Conservation (phyloP, 257 asterid species). For the Nicotiana undulata region DNA sequence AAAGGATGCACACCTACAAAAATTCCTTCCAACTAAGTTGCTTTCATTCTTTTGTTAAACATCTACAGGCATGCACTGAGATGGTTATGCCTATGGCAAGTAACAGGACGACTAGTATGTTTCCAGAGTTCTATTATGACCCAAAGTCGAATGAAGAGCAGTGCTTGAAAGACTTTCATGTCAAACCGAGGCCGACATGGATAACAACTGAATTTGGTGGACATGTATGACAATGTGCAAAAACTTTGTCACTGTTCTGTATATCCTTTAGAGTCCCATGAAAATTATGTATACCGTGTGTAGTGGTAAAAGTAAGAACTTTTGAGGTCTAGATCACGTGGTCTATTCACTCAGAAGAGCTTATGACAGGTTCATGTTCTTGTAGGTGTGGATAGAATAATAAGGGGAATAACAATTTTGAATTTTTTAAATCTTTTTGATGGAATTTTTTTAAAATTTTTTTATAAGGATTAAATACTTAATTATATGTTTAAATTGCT, state of each 20-base stretch:
- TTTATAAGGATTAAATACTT: neutral
- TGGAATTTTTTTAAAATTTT: neutral
- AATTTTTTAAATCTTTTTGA: neutral
- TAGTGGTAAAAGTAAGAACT: neutral
- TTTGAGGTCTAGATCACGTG: neutral
- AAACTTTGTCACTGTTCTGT: neutral
- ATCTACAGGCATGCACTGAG: slow-evolving; percentile 82
- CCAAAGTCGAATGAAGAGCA: slow-evolving; percentile 37
- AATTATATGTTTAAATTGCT: neutral
- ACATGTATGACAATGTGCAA: slow-evolving; percentile 41
- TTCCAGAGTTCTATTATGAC: slow-evolving; percentile 51
- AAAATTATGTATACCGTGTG: neutral
- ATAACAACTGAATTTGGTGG: slow-evolving; percentile 89
- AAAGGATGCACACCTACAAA: neutral
- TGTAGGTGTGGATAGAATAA: neutral
- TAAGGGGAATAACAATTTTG: neutral
- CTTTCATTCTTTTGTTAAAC: slow-evolving; percentile 5
- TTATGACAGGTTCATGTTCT: neutral
- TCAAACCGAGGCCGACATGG: slow-evolving; percentile 87
- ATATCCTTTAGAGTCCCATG: neutral
- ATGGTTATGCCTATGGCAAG: slow-evolving; percentile 84
- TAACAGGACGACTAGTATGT: slow-evolving; percentile 62
- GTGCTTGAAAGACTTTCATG: slow-evolving; percentile 53
- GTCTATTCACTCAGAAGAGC: neutral
- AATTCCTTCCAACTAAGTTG: neutral